These are phyloP conservation scores for Aspergillus texensis DNA, from an alignment of 2,329 filamentous ascomycete species.

Conservation along the genomic window DNA sequence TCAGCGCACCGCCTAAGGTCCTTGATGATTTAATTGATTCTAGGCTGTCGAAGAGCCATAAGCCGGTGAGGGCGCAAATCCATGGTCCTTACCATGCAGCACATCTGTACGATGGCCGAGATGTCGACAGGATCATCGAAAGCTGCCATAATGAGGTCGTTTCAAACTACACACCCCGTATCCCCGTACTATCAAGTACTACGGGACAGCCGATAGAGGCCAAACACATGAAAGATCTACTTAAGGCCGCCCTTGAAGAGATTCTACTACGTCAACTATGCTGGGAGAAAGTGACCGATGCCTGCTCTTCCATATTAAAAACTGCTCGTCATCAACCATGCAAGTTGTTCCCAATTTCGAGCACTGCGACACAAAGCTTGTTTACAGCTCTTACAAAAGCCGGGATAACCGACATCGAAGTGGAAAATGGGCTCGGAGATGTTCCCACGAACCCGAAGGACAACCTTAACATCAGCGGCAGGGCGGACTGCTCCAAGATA, in stretches of 20 bases:
- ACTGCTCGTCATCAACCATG: slow-evolving; percentile 16
- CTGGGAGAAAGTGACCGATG: slow-evolving; percentile 45
- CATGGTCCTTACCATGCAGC: slow-evolving; percentile 63
- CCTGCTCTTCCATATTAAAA: slow-evolving; percentile 30
- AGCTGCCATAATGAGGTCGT: slow-evolving; percentile 35
- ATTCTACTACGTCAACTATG: slow-evolving; percentile 42
- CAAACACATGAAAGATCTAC: slow-evolving; percentile 33
- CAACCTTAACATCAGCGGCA: background rate
- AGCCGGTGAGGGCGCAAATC: slow-evolving; percentile 57
- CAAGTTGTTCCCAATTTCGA: slow-evolving; percentile 35
- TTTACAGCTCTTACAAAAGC: slow-evolving; percentile 33
- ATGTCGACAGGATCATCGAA: slow-evolving; percentile 55
- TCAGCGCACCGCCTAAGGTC: slow-evolving; percentile 60
- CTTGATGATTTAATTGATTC: slow-evolving; percentile 56
- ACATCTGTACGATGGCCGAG: slow-evolving; percentile 55
- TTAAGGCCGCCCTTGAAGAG: slow-evolving; percentile 39
- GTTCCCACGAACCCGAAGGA: slow-evolving; percentile 20
- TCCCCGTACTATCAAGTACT: slow-evolving; percentile 36
- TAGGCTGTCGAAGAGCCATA: slow-evolving; percentile 52
- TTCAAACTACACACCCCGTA: slow-evolving; percentile 29
- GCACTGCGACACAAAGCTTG: slow-evolving; percentile 37
- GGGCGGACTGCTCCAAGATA: slow-evolving; percentile 60
- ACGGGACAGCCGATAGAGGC: slow-evolving; percentile 35
- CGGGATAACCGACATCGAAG: slow-evolving; percentile 25
- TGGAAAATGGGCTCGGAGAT: slow-evolving; percentile 25